A percentile compares a stretch with the other conserved stretches of the same genome.
phyloP scores from a whole-genome alignment of 257 asterid species.

The Solanum ahanhuiri region DNA sequence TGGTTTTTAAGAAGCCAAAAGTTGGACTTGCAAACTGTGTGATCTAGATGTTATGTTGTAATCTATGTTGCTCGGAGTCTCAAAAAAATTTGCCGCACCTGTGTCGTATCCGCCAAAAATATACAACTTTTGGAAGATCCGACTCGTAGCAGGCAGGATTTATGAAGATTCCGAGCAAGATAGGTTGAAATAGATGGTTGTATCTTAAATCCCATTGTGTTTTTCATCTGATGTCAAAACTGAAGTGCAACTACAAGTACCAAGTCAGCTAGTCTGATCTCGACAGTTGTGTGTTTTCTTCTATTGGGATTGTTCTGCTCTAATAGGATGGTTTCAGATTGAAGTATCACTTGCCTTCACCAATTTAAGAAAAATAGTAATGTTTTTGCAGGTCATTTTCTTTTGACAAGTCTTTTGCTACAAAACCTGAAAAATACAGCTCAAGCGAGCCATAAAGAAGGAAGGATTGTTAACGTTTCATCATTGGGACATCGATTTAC shows the following conservation, averaged over 20 bases:
- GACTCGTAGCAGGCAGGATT: neutral
- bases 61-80: neutral
- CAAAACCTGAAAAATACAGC: conserved; percentile 30
- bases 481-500: conserved; percentile 16
- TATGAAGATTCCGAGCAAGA: neutral
- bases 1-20: neutral
- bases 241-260: neutral
- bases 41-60: neutral
- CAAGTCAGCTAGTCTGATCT: neutral
- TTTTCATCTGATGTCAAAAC: neutral
- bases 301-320: neutral
- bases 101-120: neutral
- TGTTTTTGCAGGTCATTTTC: conserved; percentile 34
- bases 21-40: neutral
- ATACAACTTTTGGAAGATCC: neutral
- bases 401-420: conserved; percentile 31
- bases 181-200: neutral
- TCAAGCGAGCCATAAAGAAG: conserved; percentile 21
- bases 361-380: neutral
- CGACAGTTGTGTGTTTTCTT: neutral
- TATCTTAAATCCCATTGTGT: neutral
- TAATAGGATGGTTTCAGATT: neutral
- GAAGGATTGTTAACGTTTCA: conserved; percentile 32
- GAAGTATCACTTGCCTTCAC: neutral
- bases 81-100: neutral